Conservation (phyloP, 108 stramenopile species). For the Skeletonema marinoi region DNA sequence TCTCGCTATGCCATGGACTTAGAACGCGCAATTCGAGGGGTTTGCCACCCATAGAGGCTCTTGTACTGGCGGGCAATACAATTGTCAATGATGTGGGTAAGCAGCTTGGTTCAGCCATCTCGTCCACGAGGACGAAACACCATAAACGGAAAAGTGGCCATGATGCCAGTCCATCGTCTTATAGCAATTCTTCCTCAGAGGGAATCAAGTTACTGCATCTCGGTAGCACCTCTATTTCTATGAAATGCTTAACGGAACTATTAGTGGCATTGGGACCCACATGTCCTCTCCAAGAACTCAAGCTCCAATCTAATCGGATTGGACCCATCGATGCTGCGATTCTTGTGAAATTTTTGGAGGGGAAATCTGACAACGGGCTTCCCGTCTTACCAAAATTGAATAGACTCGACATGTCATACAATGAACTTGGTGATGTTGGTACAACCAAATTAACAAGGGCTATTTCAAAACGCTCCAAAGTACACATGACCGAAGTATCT, state of each 20-base stretch:
- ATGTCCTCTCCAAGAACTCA: conserved; percentile 77
- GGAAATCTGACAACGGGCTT: conserved; percentile 42
- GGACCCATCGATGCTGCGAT: conserved; percentile 60
- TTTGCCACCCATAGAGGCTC: conserved; percentile 62
- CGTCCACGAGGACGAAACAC: conserved; percentile 31
- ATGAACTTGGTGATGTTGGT: conserved; percentile 82
- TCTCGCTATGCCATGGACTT: conserved; percentile 62
- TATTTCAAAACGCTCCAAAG: conserved; percentile 60
- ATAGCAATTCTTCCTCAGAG: conserved; percentile 10
- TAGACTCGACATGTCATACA: conserved; percentile 83
- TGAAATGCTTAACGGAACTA: conserved; percentile 56
- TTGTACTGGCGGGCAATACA: conserved; percentile 76
- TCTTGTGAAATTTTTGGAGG: conserved; percentile 72
- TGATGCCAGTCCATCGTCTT: background rate
- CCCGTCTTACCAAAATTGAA: conserved; percentile 75
- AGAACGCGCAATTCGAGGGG: conserved; percentile 48
- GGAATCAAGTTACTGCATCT: conserved; percentile 79
- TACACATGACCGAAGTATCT: conserved; percentile 66
- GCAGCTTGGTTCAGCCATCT: conserved; percentile 72
- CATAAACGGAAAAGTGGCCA: conserved; percentile 27
- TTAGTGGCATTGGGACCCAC: conserved; percentile 64
- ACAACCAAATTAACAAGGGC: conserved; percentile 70
- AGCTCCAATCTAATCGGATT: conserved; percentile 74
- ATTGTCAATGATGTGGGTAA: conserved; percentile 56
- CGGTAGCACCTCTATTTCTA: conserved; percentile 60